Evolutionary conservation across 768 basidiomycete genomes (phyloP), one percentile per base, ranked within the genome.

Genomic region (Lentinula detonsa): DNA sequence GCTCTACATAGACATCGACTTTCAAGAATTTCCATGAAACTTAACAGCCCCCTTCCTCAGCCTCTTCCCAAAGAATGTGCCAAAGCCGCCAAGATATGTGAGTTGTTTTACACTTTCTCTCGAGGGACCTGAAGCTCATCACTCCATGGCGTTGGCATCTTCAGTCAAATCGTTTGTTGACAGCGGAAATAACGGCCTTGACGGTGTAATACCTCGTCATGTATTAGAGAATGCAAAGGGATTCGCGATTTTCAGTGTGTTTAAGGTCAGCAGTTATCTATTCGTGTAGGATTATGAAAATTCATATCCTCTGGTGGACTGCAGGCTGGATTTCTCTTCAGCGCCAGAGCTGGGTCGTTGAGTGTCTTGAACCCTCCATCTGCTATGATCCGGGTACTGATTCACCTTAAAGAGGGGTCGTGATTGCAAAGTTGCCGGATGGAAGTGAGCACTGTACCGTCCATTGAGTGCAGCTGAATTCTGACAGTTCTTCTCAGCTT

Each of bases 191-290:
- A 91, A 91, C 67, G 91, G 92, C 2, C 80, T 96, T 33, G 95
- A 97, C 68, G 89, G 62, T 28, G 63, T 83, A 43, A 79, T 84
- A 43, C 82, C 82, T 45, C 73, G 81, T 45, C 70, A 69, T 57
- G 75, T 84, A 42, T 75, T 84, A 5, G 75, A 81, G 62, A 76
- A 79, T 62, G 81, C 82, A 5, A 80, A 76, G 69, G 82, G 95
- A 4, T 96, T 96, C 69, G 93, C 92, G n/a, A 92, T 94, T 51
- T 93, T 94, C 71, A 92, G 90, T 4, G 83, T 95, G 56, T 81
- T 93, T 74, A 95, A 94, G 67, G 50, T 51, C n/a, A 49, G 16
- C 15, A n/a, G 21, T 31, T 15, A 49, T 31, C 13, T 13, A 8
- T 13, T 8, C 13, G 37, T 23, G 21, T 23, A 5, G 7, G 6